phyloP scores from a whole-genome alignment of 148 eudicot genomes.

The Rhododendron henanense region DNA sequence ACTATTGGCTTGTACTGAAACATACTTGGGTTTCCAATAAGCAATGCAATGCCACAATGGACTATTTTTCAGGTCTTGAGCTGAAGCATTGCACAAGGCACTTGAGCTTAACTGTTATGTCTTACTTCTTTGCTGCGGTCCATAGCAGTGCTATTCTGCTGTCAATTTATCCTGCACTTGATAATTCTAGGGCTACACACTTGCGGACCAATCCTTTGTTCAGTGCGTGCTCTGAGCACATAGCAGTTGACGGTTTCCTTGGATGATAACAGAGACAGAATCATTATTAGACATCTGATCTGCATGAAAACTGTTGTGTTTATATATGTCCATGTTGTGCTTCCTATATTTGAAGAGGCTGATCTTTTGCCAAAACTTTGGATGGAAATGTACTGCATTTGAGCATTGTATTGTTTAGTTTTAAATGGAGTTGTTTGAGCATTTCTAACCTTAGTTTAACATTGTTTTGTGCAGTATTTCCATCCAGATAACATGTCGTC shows the following conservation, averaged over 20 bases:
- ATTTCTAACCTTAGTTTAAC: not conserved
- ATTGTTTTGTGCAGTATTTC: constrained; percentile 63
- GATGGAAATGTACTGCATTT: not conserved
- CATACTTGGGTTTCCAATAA: not conserved
- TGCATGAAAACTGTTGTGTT: not conserved
- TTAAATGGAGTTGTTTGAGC: not conserved
- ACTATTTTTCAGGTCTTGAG: not conserved
- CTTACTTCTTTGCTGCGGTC: not conserved
- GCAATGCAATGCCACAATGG: not conserved
- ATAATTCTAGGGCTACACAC: not conserved
- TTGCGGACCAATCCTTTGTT: not conserved
- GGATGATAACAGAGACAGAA: not conserved
- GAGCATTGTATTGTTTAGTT: not conserved
- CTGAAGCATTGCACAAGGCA: not conserved
- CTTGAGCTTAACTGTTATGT: not conserved
- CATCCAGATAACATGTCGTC: constrained; percentile 98
- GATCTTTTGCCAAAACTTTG: not conserved
- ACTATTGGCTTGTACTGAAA: not conserved
- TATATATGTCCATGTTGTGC: not conserved
- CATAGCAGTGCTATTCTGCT: not conserved
- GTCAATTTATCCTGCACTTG: not conserved
- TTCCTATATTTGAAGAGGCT: not conserved
- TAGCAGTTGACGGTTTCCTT: not conserved
- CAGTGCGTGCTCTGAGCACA: not conserved
- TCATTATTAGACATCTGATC: not conserved